Conservation (phyloP, 306 rosid genomes). For the Delonix regia region DNA sequence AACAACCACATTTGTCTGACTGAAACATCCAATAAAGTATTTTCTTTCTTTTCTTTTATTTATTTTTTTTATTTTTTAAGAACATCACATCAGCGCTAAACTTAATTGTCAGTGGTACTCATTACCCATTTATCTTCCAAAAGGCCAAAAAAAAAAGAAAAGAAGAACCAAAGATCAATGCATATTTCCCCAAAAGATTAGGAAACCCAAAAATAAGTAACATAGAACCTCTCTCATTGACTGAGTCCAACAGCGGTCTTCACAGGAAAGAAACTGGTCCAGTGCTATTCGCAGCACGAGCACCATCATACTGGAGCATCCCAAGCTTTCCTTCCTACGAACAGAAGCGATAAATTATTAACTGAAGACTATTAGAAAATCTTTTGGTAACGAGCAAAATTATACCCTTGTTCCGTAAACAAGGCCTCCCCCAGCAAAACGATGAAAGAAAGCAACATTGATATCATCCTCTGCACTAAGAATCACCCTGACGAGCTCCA, state of each 20-base stretch:
- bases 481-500: conserved; percentile 97
- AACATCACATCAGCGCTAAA: conserved; percentile 2
- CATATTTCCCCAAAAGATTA: background rate
- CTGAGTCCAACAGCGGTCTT: conserved; percentile 36
- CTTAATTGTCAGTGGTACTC: background rate
- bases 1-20: background rate
- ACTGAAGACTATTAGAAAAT: conserved; percentile 21
- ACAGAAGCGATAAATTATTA: conserved; percentile 32
- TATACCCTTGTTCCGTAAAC: conserved; percentile 96
- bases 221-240: conserved; percentile 44
- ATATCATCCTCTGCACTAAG: conserved; percentile 99
- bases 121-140: background rate
- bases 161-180: background rate
- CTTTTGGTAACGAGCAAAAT: conserved; percentile 4
- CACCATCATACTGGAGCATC: conserved; percentile 51
- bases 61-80: background rate
- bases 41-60: too few species aligned
- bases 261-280: conserved; percentile 52
- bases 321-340: conserved; percentile 96
- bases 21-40: conserved; percentile 1
- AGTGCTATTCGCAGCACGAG: conserved; percentile 37
- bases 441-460: conserved; percentile 97
- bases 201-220: conserved; percentile 26
- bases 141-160: background rate
- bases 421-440: conserved; percentile 92